phyloP scores from a whole-genome alignment of 2,329 filamentous ascomycete genomes.

The Cercospora zeina region DNA sequence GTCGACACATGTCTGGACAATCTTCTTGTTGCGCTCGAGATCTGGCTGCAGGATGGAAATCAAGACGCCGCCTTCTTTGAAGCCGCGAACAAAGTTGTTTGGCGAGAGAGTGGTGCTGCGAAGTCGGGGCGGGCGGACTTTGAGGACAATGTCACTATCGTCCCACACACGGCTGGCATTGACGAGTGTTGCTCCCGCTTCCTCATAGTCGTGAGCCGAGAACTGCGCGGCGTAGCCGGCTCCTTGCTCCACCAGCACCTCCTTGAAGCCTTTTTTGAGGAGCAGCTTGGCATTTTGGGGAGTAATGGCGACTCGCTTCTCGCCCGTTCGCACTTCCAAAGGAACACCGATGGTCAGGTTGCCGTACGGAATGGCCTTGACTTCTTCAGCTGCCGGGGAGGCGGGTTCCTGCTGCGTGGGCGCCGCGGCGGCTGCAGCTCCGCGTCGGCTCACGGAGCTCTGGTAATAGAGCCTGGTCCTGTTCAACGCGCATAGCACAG shows the following conservation, averaged over 20 bases:
- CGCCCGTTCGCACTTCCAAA: slow-evolving; percentile 72
- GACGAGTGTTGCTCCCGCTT: slow-evolving; percentile 75
- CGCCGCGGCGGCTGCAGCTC: slow-evolving; percentile 25
- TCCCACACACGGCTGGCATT: slow-evolving; percentile 70
- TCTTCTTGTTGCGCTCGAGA: slow-evolving; percentile 67
- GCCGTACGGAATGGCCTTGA: slow-evolving; percentile 59
- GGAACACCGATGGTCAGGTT: slow-evolving; percentile 76
- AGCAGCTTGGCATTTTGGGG: slow-evolving; percentile 79
- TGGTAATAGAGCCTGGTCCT: slow-evolving; percentile 30
- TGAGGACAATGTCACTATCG: slow-evolving; percentile 75
- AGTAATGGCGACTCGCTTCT: slow-evolving; percentile 80
- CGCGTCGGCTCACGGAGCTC: slow-evolving; percentile 26
- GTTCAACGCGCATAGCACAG: slow-evolving; percentile 19
- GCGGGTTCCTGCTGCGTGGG: slow-evolving; percentile 19
- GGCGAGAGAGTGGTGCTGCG: slow-evolving; percentile 46
- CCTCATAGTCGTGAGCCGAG: slow-evolving; percentile 71
- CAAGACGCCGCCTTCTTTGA: slow-evolving; percentile 70
- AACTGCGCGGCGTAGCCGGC: slow-evolving; percentile 79
- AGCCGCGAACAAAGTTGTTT: slow-evolving; percentile 65
- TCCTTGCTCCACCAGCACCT: slow-evolving; percentile 75
- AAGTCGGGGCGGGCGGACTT: slow-evolving; percentile 72
- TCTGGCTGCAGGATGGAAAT: slow-evolving; percentile 79
- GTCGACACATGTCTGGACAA: slow-evolving; percentile 71
- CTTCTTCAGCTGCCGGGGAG: slow-evolving; percentile 21
- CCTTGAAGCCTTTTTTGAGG: slow-evolving; percentile 79